Evolutionary conservation across 2,329 filamentous ascomycete species (phyloP), one percentile per base, ranked within the genome.

Genomic region (Geosmithia flava): DNA sequence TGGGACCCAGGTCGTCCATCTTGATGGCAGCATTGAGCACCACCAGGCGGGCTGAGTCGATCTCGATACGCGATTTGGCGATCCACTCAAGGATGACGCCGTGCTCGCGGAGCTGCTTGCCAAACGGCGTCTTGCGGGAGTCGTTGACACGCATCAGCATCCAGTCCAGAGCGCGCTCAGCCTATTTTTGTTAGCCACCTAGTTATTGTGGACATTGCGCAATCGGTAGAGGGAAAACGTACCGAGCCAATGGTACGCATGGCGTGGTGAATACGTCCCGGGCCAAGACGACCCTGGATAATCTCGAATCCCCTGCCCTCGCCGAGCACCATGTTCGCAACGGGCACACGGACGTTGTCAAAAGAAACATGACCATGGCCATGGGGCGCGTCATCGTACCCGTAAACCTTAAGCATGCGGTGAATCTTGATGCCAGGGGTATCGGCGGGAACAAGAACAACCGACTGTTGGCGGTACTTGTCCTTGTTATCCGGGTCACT

Each of bases 341-440:
- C 80, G 7, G 91, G 91, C 0, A 98, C 87, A 50, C 91, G 85
- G 53, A 97, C 93, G 62, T 97, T 85, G 50, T 82, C 75, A 69
- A 98, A 97, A 37, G 73, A 78, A 61, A 98, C 81, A 67, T 98
- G 91, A 43, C 89, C 93, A 69, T 98, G 93, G 49, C 93, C 93
- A 65, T 98, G 93, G 2, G 93, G 93, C n/a, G 93, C 93, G 58
- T 98, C 93, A 64, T 97, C 93, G 68, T 89, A 97, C 50, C 93
- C 93, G 67, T 94, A 95, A 54, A 97, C 91, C 46, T 76, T 84
- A 48, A 98, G 74, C 87, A 96, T 95, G 56, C 93, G 83, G 68
- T 95, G 79, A 57, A 97, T 83, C n/a, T 81, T 95, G 59, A 97
- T 84, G 49, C 93, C 93, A 19, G 85, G 84, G 1, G 86, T 81